Conservation (phyloP, 2,329 filamentous ascomycete species). For the Colletotrichum echinochloae region DNA sequence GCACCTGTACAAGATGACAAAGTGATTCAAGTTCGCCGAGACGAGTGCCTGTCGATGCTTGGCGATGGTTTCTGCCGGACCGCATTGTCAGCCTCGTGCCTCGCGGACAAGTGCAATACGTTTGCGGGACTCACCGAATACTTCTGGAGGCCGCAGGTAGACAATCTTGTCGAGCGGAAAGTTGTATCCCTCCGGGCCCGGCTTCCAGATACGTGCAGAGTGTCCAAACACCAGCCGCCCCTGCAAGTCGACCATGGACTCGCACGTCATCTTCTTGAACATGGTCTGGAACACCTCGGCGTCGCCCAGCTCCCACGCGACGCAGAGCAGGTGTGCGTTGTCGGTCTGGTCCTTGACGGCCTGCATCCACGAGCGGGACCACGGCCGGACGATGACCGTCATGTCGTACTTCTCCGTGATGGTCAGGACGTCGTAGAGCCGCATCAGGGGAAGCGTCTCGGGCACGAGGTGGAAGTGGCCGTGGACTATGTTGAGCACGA, state of each 20-base stretch:
- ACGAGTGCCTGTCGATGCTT: slow-evolving; percentile 25
- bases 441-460: slow-evolving; percentile 15
- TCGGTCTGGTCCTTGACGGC: slow-evolving; percentile 13
- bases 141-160: slow-evolving; percentile 25
- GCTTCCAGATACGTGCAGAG: slow-evolving; percentile 25
- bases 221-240: slow-evolving; percentile 32
- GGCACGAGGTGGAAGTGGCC: slow-evolving; percentile 45
- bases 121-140: slow-evolving; percentile 19
- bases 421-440: slow-evolving; percentile 43
- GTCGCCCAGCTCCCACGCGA: slow-evolving; percentile 40
- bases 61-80: slow-evolving; percentile 22
- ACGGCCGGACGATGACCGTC: slow-evolving; percentile 43
- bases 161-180: slow-evolving; percentile 29
- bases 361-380: slow-evolving; percentile 42
- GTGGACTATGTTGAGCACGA: slow-evolving; percentile 50
- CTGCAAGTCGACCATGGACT: slow-evolving; percentile 29
- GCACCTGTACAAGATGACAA: slow-evolving; percentile 34
- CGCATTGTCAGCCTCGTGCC: not conserved
- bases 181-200: slow-evolving; percentile 35
- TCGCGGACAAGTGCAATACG: too few relatives aligned
- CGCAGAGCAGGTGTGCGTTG: slow-evolving; percentile 24
- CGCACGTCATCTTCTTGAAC: slow-evolving; percentile 34
- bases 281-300: slow-evolving; percentile 27
- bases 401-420: slow-evolving; percentile 46
- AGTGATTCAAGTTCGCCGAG: slow-evolving; percentile 29